phyloP scores from a whole-genome alignment of 2,329 filamentous ascomycete genomes.

The Trichoderma harzianum region DNA sequence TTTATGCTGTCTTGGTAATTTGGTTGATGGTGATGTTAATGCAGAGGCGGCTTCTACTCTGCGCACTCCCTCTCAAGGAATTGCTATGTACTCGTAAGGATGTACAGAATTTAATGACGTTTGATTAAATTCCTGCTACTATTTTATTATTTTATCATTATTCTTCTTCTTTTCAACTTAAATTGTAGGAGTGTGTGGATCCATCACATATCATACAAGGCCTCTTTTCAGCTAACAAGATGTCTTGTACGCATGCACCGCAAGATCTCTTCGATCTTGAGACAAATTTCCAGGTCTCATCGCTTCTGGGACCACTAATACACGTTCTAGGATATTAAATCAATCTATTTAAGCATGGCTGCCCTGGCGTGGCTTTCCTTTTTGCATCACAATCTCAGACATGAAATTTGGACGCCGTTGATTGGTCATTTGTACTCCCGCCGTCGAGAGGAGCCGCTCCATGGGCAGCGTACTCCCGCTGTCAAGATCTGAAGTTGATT shows the following conservation, averaged over 20 bases:
- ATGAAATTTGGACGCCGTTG: neutral
- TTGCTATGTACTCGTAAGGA: neutral
- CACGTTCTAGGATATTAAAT: neutral
- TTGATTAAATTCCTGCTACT: neutral
- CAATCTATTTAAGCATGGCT: neutral
- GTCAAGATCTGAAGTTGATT: neutral
- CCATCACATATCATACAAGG: neutral
- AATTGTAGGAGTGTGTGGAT: neutral
- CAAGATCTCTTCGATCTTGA: neutral
- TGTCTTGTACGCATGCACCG: neutral
- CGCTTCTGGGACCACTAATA: neutral
- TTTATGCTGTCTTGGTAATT: neutral
- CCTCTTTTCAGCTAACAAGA: neutral
- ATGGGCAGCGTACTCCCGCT: neutral
- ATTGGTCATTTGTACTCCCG: constrained; percentile 2
- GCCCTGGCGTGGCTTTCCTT: neutral
- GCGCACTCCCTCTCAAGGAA: neutral
- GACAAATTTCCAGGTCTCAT: neutral
- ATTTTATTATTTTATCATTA: neutral
- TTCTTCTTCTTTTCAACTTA: neutral
- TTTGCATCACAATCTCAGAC: neutral
- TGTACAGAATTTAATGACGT: neutral
- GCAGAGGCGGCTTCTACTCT: neutral
- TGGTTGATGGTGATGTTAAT: neutral
- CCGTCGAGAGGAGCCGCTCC: neutral